Evolutionary conservation across 1,284 basidiomycete genomes (phyloP).

Genomic region (Microbotryum violaceum): DNA sequence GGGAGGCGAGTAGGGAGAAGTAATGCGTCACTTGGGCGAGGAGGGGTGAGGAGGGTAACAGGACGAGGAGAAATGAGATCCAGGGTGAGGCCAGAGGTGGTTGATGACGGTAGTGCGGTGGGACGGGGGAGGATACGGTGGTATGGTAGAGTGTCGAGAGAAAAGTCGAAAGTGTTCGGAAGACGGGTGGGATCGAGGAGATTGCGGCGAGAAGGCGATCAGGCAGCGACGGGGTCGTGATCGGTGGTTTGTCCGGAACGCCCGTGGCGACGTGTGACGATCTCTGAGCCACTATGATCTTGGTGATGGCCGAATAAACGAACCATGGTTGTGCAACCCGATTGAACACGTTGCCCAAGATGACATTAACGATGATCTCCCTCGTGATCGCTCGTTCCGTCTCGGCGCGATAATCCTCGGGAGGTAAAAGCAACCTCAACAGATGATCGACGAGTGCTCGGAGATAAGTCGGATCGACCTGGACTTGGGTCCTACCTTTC

Average conservation of each 20-base stretch:
- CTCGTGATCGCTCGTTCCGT: slow-evolving; percentile 64
- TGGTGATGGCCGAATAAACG: slow-evolving; percentile 57
- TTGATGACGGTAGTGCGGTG: background rate
- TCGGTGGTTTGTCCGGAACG: slow-evolving; percentile 1
- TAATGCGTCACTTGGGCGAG: slow-evolving; percentile 33
- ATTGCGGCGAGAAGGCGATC: slow-evolving; percentile 31
- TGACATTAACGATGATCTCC: slow-evolving; percentile 64
- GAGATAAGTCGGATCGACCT: slow-evolving; percentile 63
- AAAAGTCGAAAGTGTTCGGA: background rate
- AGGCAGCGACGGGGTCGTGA: background rate
- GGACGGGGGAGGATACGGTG: background rate
- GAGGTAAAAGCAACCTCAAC: slow-evolving; percentile 57
- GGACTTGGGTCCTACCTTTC: background rate
- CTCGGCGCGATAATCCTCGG: slow-evolving; percentile 60
- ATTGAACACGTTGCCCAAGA: slow-evolving; percentile 58
- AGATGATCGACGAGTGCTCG: slow-evolving; percentile 65
- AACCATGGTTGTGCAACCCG: slow-evolving; percentile 73
- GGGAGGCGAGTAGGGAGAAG: slow-evolving; percentile 15
- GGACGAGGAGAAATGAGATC: slow-evolving; percentile 10
- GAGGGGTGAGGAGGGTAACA: slow-evolving; percentile 28
- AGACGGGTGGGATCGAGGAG: slow-evolving; percentile 21
- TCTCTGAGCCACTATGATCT: slow-evolving; percentile 49
- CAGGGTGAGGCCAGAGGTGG: slow-evolving; percentile 4
- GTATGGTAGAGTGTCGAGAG: slow-evolving; percentile 1
- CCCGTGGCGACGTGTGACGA: slow-evolving; percentile 1